Base-by-base conservation (phyloP, 1,284 basidiomycete species). In the Trametes polyzona region DNA sequence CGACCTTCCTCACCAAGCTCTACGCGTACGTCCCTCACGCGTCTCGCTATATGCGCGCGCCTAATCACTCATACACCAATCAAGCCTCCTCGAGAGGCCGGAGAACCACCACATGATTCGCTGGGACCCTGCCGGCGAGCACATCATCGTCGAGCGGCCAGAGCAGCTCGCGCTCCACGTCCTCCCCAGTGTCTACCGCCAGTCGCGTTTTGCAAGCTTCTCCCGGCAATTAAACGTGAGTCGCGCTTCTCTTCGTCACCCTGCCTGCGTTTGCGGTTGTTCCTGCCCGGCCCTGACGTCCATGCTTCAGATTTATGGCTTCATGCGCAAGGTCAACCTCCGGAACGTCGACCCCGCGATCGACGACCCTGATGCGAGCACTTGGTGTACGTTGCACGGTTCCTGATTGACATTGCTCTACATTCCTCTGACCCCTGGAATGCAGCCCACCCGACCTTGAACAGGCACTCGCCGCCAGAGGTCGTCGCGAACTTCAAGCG, bases 261-360 rank as follows among this genome's bases (percentile, higher is more conserved):
- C 55, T 55, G 47, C 48, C 40, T 54, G 44, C 50, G 58, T 61
- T 48, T 37, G 29, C 52, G 39, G 42, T 57, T 57, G 64, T 68
- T 66, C 65, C 66, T 65, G 26, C 36, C 58, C n/a, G 71, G 47
- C 73, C 72, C 61, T 74, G 72, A 62, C 69, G 58, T 66, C 65
- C 56, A 57, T 52, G 49, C 55, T 64, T 68, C 63, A 58, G 93
- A 95, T 95, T 74, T 95, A 95, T 77, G 93, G 93, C 63, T 95
- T 93, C 79, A 95, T 95, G 91, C 91, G 93, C 74, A 95, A 95
- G 74, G 90, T 95, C 69, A 93, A 93, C 78, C 81, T 95, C 63
- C 87, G 92, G 69, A 93, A 94, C 74, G 89, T 94, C 69, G 93
- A 95, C 78, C 90, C 90, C 60, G 91, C 90, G 61, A 93, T 95